Evolutionary conservation across 805 yeast genomes (phyloP).

Genomic region (Lachancea nothofagi): DNA sequence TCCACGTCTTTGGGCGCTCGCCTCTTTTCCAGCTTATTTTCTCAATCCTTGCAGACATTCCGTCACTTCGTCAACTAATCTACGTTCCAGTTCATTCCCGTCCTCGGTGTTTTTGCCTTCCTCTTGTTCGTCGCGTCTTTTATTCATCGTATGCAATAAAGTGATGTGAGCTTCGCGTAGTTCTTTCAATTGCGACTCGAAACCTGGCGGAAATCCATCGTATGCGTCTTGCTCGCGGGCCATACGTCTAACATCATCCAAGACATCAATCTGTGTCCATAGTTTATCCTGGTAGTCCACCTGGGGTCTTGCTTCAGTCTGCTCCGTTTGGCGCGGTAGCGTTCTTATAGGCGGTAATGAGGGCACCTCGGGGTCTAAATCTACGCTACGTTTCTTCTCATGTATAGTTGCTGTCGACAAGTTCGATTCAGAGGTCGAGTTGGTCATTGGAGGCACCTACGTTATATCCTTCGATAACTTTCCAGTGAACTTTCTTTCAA

Average conservation of each 20-base stretch:
- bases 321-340: conserved; percentile 7
- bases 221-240: conserved; percentile 44
- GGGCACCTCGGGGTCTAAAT: background rate
- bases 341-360: conserved; percentile 8
- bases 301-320: conserved; percentile 40
- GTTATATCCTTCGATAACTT: no score
- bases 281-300: conserved; percentile 67
- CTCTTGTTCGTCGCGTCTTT: conserved; percentile 12
- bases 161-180: conserved; percentile 54
- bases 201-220: conserved; percentile 38
- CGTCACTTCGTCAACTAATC: conserved; percentile 8
- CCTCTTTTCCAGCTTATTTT: background rate
- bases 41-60: conserved; percentile 8
- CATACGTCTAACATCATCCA: conserved; percentile 70
- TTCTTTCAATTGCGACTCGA: conserved; percentile 36
- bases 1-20: background rate
- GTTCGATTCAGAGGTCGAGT: conserved; percentile 5
- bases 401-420: conserved; percentile 1
- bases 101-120: conserved; percentile 16
- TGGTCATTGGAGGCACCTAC: no score
- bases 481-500: no score
- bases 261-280: conserved; percentile 83
- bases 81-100: conserved; percentile 4
- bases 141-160: conserved; percentile 34
- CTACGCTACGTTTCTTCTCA: background rate